Base-by-base conservation (phyloP, 2,329 filamentous ascomycete genomes). In the Xylariaceae sp. region DNA sequence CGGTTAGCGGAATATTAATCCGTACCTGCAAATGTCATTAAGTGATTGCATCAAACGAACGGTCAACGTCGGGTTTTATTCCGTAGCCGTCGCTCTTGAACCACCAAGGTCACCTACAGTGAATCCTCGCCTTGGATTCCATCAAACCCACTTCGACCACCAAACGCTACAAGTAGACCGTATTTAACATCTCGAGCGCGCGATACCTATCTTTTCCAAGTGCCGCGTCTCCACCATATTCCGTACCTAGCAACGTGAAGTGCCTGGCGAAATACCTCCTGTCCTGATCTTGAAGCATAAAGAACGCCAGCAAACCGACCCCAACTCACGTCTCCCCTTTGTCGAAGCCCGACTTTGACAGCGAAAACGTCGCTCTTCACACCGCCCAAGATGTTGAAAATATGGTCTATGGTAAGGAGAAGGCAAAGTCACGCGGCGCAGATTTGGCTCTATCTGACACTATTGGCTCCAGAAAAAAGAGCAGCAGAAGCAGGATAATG, bases 401-500 rank as follows among this genome's bases (percentile, higher is more conserved):
- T 97, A 81, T 97, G 93, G 94, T 96, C 92, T 71, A 96, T 97
- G 93, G 92, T 95, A 80, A 55, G 82, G 34, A 39, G 17, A 17
- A n/a, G n/a, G 10, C 39, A 35, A 45, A 11, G 0, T 6, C n/a
- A 53, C 1, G 2, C n/a, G 37, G 10, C 10, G n/a, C 47, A 37
- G 37, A n/a, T 9, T 9, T 42, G n/a, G 7, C 55, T 49, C 57
- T 61, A 61, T 49, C 57, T 61, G 61, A 71, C 71, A 42, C 45
- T 23, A 74, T 71, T 73, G 77, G 18, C 34, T 35, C 71, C 76
- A 96, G 88, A 92, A 96, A 80, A 94, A 97, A 78, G 90, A 97
- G 81, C 91, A 97, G 81, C 91, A 96, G 78, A 90, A 95, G 77
- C 92, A 90, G 71, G 90, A 92, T 67, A 90, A 92, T 70, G 91